Evolutionary conservation across 73 alveolate species (phyloP).

Genomic region (Paraurostyla sp.): DNA sequence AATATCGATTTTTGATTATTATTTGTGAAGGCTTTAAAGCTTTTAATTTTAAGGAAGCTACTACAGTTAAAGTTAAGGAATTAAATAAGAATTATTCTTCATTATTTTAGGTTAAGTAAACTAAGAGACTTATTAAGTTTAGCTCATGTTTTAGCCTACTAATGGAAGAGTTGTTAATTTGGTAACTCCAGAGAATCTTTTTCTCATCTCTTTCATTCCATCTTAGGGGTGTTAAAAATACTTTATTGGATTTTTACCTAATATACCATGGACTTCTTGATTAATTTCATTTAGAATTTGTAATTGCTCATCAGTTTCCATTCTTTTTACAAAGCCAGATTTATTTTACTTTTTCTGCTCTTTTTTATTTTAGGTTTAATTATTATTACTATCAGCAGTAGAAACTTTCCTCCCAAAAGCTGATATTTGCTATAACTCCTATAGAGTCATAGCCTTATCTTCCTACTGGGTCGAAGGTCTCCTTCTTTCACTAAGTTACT

Average conservation of each 20-base stretch:
- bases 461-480: neutral
- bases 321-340: neutral
- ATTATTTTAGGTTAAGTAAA: neutral
- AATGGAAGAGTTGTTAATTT: neutral
- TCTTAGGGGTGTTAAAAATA: neutral
- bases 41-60: neutral
- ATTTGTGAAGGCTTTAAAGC: neutral
- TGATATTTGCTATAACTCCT: too few relatives aligned
- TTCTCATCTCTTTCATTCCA: neutral
- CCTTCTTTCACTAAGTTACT: neutral
- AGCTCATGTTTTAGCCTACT: neutral
- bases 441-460: neutral
- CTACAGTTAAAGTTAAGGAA: neutral
- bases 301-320: neutral
- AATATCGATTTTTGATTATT: too few relatives aligned
- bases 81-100: neutral
- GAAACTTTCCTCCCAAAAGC: neutral
- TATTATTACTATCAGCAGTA: neutral
- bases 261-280: neutral
- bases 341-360: neutral
- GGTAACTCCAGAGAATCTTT: neutral
- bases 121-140: neutral
- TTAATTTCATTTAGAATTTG: neutral
- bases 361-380: neutral
- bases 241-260: constrained; percentile 33